These are phyloP conservation scores for Basipetospora chlamydospora DNA, from an alignment of 2,329 filamentous ascomycete species.

Conservation along the genomic window DNA sequence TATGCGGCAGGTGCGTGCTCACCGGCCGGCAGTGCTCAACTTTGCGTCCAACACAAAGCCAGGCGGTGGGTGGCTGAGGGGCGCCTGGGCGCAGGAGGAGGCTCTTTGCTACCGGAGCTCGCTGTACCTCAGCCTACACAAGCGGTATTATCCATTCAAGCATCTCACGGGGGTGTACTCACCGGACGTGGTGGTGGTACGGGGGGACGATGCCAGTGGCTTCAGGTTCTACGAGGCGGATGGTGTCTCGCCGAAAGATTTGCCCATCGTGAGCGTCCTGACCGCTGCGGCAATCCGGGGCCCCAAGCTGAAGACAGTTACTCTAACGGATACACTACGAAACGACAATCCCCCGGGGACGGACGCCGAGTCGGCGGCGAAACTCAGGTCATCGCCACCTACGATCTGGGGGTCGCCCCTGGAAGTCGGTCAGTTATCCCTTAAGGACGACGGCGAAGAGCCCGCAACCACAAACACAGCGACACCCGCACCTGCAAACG, in stretches of 20 bases:
- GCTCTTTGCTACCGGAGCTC: slow-evolving; percentile 50
- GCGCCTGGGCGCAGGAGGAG: slow-evolving; percentile 54
- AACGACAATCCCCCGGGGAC: too few relatives aligned
- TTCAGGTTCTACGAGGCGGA: slow-evolving; percentile 28
- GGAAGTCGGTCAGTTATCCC: too few relatives aligned
- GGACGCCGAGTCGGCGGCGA: background rate
- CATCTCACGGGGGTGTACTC: slow-evolving; percentile 40
- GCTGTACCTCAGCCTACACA: slow-evolving; percentile 31
- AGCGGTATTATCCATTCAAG: slow-evolving; percentile 35
- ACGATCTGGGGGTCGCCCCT: too few relatives aligned
- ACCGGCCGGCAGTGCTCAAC: slow-evolving; percentile 45
- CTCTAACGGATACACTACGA: too few relatives aligned
- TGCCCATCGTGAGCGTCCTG: slow-evolving; percentile 43
- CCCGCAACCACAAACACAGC: too few relatives aligned
- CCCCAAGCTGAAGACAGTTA: slow-evolving; percentile 15
- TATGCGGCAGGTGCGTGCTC: background rate
- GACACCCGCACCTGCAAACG: too few relatives aligned
- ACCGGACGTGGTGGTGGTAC: slow-evolving; percentile 43
- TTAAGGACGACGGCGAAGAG: too few relatives aligned
- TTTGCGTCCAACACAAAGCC: slow-evolving; percentile 43
- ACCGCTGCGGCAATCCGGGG: slow-evolving; percentile 41
- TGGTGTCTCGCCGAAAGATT: slow-evolving; percentile 13
- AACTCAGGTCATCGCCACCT: too few relatives aligned
- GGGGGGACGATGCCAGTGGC: slow-evolving; percentile 28
- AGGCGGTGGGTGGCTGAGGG: slow-evolving; percentile 51